Evolutionary conservation across 106 monocot genomes (phyloP), one percentile per base, ranked within the genome.

Genomic region (Dactylorhiza incarnata): DNA sequence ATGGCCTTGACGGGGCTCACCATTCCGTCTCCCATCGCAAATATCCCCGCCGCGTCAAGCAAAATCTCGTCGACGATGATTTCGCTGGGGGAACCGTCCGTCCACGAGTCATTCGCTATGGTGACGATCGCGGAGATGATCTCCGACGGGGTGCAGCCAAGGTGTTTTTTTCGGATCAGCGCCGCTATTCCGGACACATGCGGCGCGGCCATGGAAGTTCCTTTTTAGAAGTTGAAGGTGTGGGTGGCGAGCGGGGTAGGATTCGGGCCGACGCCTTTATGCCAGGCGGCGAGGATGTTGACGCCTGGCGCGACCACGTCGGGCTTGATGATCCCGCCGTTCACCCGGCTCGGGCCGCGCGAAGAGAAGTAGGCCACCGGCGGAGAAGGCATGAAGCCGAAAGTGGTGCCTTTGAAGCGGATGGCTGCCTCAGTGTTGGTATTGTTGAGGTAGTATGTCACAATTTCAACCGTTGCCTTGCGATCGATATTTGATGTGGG

Each of bases 1-100:
- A 80, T 74, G 8, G 84, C 87, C 26, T 20, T 75, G 63, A 74
- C 61, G 5, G 84, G 87, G 68, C 82, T 79, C 29, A 84, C 52
- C 51, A 82, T 82, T 10, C 84, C 87, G 7, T 73, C 82, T 23
- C 87, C 87, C 13, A n/a, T 59, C 6, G 59, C 17, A 17, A 16
- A 19, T 16, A 59, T 59, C 59, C 59, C 12, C 1, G 59, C 59
- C 0, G 59, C 17, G 0, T 9, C 2, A 0, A 6, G 4, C 59
- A 9, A 59, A 1, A 5, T 8, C 5, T 59, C 16, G 59, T 59
- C 59, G n/a, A n/a, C 5, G 17, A 59, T 17, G 59, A 59, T 5
- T 3, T 17, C 59, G 6, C 13, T 9, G 59, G 59, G 29, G 29
- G 29, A 29, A 2, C 13, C 1, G 2, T 1, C n/a, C 5, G 5